Evolutionary conservation across 345 rosid genomes (phyloP).

Genomic region (Adansonia digitata): DNA sequence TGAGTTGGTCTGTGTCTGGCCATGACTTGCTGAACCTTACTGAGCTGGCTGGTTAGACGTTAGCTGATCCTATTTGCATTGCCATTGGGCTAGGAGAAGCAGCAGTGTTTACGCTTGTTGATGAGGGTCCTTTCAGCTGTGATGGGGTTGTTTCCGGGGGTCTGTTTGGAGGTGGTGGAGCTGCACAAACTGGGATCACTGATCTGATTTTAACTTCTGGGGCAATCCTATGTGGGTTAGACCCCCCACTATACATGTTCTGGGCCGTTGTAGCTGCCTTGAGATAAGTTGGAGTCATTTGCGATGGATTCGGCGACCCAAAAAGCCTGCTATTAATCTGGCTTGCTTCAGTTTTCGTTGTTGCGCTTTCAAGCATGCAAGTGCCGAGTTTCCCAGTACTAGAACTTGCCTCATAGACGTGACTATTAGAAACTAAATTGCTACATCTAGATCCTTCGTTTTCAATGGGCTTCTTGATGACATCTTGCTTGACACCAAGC

Average conservation of each 20-base stretch:
- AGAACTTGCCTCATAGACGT: conserved; percentile 15
- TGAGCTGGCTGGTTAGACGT: conserved; percentile 5
- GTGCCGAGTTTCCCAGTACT: not conserved
- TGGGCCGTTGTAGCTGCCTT: not conserved
- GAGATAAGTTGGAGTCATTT: not conserved
- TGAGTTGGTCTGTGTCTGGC: conserved; percentile 19
- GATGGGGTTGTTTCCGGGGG: conserved; percentile 2
- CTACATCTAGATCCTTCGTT: conserved; percentile 24
- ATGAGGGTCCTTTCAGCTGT: no score
- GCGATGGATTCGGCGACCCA: conserved; percentile 25
- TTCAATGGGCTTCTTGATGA: conserved; percentile 24
- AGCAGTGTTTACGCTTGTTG: conserved; percentile 1
- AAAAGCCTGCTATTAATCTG: conserved; percentile 8
- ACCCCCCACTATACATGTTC: conserved; percentile 28
- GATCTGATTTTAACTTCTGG: conserved; percentile 77
- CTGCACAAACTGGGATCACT: conserved; percentile 72
- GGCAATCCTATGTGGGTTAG: conserved; percentile 32
- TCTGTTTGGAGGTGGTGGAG: conserved; percentile 37
- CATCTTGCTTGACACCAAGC: conserved; percentile 20
- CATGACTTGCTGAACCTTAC: conserved; percentile 21
- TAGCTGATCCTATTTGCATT: conserved; percentile 17
- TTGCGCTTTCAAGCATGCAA: not conserved
- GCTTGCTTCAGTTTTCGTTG: not conserved
- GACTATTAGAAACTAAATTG: not conserved
- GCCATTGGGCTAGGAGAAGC: conserved; percentile 12